Evolutionary conservation across 306 rosid species (phyloP), one percentile per base, ranked within the genome.

Genomic region (Quercus wislizeni): DNA sequence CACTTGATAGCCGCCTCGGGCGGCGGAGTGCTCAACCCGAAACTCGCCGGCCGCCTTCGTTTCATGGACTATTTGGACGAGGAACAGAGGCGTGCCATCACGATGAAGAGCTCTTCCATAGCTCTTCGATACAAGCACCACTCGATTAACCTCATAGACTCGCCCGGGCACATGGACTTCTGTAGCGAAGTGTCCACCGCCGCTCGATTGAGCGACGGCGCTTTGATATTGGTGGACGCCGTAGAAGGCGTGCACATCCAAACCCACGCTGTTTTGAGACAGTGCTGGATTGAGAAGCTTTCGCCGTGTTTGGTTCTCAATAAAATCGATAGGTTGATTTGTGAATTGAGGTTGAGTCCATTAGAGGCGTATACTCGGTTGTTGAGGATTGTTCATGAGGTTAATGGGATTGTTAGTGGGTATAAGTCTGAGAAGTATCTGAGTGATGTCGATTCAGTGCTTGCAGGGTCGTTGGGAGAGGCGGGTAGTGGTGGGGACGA

Each of bases 231-330:
- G 38, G 98, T 94, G 17, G 98, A 94, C 74, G 93, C 92, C 20
- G 98, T 94, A 10, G 97, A 92, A 54, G 98, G 98, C 20, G 97
- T 94, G 57, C 97, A 92, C 81, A 94, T 94, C 55, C 97, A 94
- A 64, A 94, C 97, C 20, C 98, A 91, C 74, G 97, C 98, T 4
- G 97, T 91, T 12, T 82, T 94, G 72, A 96, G 98, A 63, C 98
- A 94, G 81, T 92, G 97, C 80, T 94, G 94, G 98, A 86, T 90
- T 35, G 97, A 94, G 88, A 90, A 80, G 78, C 90, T 94, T 10
- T 85, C 93, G 0, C 98, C 98, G 0, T 92, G 97, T 62, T 73
- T 94, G 56, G 97, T 94, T 38, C 92, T 94, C 46, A 94, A 94
- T 69, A 94, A 94, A 79, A 85, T 94, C 30, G 98, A 94, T n/a